Conservation (phyloP, 352 stramenopile genomes). For the Globisporangium sylvaticum region DNA sequence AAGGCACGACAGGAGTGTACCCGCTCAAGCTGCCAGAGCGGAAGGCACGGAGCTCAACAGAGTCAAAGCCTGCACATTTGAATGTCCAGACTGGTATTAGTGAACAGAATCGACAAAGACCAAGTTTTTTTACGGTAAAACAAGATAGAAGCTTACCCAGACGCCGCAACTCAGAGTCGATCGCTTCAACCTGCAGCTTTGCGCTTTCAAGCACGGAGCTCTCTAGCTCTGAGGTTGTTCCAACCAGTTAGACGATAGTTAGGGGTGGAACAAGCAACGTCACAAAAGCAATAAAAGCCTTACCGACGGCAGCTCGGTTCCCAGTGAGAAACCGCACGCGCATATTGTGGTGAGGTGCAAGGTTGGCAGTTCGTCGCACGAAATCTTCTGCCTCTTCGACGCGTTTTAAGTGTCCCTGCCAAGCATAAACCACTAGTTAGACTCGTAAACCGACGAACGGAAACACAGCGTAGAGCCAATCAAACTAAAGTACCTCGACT, state of each 20-base stretch:
- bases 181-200: constrained; percentile 21
- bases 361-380: constrained; percentile 38
- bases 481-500: constrained; percentile 46
- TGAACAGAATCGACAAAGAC: too few species aligned
- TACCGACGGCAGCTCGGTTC: constrained; percentile 71
- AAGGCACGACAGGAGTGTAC: constrained; percentile 26
- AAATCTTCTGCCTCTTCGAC: constrained; percentile 70
- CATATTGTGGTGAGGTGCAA: constrained; percentile 54
- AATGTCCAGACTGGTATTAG: background rate
- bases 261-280: background rate
- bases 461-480: background rate
- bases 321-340: constrained; percentile 71
- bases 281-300: background rate
- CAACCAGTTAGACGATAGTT: background rate
- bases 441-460: background rate
- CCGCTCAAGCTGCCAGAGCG: constrained; percentile 61
- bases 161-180: constrained; percentile 31
- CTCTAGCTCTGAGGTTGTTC: constrained; percentile 35
- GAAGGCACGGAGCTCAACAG: constrained; percentile 50
- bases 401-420: constrained; percentile 58
- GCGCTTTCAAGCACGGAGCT: constrained; percentile 26
- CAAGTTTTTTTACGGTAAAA: too few species aligned
- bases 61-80: constrained; percentile 38
- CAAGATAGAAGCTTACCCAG: too few species aligned
- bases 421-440: background rate